Evolutionary conservation across 2,329 filamentous ascomycete species (phyloP).

Genomic region (Ambrosiella beaveri): DNA sequence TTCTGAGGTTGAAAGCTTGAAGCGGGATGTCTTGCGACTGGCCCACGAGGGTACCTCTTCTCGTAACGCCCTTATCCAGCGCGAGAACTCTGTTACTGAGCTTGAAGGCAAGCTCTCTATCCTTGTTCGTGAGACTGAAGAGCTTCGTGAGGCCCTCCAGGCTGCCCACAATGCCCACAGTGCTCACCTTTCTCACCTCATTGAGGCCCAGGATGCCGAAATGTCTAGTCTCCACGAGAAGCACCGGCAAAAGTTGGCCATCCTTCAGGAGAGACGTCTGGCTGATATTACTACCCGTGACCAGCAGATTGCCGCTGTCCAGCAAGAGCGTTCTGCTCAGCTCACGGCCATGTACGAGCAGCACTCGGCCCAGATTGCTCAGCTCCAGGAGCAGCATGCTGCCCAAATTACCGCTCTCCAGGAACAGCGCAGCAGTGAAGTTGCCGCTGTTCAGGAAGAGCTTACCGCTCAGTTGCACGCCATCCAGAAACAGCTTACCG

Average conservation of each 20-base stretch:
- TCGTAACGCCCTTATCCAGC: constrained; percentile 21
- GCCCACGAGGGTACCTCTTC: constrained; percentile 17
- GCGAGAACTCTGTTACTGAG: constrained; percentile 22
- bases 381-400: background rate
- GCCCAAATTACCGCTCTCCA: background rate
- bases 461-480: background rate
- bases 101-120: constrained; percentile 29
- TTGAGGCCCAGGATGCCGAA: constrained; percentile 3
- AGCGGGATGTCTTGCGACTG: background rate
- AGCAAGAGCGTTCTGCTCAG: background rate
- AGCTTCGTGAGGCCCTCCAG: constrained; percentile 24
- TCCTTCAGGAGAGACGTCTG: background rate
- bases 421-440: background rate
- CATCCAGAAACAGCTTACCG: background rate
- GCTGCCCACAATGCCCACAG: constrained; percentile 22
- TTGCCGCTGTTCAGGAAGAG: background rate
- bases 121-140: constrained; percentile 23
- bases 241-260: background rate
- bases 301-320: background rate
- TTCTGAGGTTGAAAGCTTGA: background rate
- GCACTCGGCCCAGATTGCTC: background rate
- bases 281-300: background rate
- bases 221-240: background rate
- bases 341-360: background rate
- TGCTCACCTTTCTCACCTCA: constrained; percentile 17